These are phyloP conservation scores for Botryotinia globosa DNA, from an alignment of 2,329 filamentous ascomycete genomes.

Conservation along the genomic window DNA sequence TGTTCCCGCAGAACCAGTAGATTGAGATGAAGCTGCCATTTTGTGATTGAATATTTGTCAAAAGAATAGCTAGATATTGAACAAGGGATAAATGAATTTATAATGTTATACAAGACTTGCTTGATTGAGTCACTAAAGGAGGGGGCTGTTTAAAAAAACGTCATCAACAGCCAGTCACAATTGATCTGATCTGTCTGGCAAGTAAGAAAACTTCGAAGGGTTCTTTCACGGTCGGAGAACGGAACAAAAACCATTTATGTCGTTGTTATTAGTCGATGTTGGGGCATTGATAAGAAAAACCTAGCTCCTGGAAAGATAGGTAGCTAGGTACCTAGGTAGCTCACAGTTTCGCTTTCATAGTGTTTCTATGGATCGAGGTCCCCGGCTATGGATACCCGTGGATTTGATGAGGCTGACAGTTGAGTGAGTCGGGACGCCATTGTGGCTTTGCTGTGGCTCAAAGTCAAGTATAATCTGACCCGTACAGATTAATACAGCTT, in stretches of 20 bases:
- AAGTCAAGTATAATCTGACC: background rate
- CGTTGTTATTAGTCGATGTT: background rate
- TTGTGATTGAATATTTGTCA: background rate
- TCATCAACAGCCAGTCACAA: conserved; percentile 15
- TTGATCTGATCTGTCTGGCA: background rate
- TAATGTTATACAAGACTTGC: background rate
- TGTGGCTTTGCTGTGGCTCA: background rate
- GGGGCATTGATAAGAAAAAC: background rate
- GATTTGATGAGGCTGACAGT: background rate
- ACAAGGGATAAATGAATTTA: background rate
- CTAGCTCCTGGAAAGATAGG: background rate
- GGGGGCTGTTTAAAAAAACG: background rate
- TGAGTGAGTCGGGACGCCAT: background rate
- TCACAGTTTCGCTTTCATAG: background rate
- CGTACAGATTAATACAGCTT: conserved; percentile 12
- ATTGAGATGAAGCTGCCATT: conserved; percentile 13
- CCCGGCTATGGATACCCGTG: no score
- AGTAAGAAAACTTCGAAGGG: background rate
- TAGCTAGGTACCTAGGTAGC: no score
- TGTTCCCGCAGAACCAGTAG: background rate
- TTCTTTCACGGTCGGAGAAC: background rate
- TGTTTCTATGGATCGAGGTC: no score
- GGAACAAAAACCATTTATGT: background rate
- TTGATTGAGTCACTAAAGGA: background rate
- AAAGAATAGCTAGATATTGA: background rate